phyloP scores from a whole-genome alignment of 2,329 filamentous ascomycete species.

The Chaetomium globosum region DNA sequence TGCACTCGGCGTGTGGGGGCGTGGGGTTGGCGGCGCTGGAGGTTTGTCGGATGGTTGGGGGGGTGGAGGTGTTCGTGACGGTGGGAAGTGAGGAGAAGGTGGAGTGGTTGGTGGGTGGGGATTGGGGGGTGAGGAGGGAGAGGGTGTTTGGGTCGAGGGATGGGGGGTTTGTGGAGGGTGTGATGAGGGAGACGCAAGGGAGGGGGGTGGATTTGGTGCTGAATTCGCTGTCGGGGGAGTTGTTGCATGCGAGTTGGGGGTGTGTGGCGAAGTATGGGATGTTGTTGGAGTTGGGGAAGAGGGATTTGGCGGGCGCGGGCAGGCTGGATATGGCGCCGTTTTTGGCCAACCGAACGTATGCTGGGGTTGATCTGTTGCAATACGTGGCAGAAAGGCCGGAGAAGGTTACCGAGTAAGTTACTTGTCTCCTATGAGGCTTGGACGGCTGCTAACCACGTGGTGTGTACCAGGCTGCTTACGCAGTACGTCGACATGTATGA shows the following conservation, averaged over 20 bases:
- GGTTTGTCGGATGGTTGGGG: slow-evolving; percentile 38
- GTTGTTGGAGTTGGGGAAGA: slow-evolving; percentile 29
- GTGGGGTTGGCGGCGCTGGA: slow-evolving; percentile 42
- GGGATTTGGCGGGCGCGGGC: slow-evolving; percentile 17
- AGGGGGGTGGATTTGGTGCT: slow-evolving; percentile 46
- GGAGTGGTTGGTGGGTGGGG: slow-evolving; percentile 37
- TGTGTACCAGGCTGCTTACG: not conserved
- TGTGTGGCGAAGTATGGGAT: slow-evolving; percentile 40
- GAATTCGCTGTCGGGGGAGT: slow-evolving; percentile 47
- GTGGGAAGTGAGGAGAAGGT: slow-evolving; percentile 44
- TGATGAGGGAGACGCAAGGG: slow-evolving; percentile 39
- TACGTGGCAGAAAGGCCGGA: slow-evolving; percentile 3
- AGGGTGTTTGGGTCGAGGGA: slow-evolving; percentile 44
- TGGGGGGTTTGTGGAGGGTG: slow-evolving; percentile 39
- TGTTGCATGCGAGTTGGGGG: slow-evolving; percentile 48
- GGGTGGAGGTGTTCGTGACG: slow-evolving; percentile 44
- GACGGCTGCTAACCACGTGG: not conserved
- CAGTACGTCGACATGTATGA: slow-evolving; percentile 13
- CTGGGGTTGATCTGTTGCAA: slow-evolving; percentile 4
- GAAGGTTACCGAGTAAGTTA: slow-evolving; percentile 1
- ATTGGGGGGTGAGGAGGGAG: slow-evolving; percentile 37
- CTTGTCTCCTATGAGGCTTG: not conserved
- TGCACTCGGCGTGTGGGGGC: slow-evolving; percentile 43
- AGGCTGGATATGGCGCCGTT: slow-evolving; percentile 27
- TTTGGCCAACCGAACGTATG: slow-evolving; percentile 24